phyloP scores from a whole-genome alignment of 1,284 basidiomycete species.

The Flammula alnicola region DNA sequence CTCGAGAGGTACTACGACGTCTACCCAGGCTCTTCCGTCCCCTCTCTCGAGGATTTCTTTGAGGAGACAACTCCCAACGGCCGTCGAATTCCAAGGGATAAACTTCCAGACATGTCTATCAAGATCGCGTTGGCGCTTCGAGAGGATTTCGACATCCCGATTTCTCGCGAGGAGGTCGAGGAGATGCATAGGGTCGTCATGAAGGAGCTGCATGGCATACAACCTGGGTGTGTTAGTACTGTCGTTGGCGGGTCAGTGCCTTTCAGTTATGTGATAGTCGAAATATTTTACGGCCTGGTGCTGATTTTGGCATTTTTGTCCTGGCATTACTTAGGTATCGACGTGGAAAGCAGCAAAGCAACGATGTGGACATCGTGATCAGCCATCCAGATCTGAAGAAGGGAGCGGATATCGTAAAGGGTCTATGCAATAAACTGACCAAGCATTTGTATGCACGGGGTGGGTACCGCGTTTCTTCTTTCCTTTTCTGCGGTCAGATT shows the following conservation, averaged over 20 bases:
- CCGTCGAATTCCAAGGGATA: slow-evolving; percentile 23
- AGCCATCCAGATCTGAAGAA: slow-evolving; percentile 58
- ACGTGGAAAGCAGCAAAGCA: slow-evolving; percentile 72
- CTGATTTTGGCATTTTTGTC: neutral
- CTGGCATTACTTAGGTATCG: slow-evolving; percentile 60
- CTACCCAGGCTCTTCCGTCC: slow-evolving; percentile 18
- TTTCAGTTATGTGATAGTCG: too few species aligned
- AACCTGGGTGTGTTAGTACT: slow-evolving; percentile 63
- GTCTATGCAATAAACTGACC: slow-evolving; percentile 55
- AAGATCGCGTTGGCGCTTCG: slow-evolving; percentile 55
- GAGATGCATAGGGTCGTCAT: slow-evolving; percentile 63
- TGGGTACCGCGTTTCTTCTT: slow-evolving; percentile 27
- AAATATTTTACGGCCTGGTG: neutral
- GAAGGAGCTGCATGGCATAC: slow-evolving; percentile 57
- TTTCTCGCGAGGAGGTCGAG: slow-evolving; percentile 71
- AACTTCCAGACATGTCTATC: slow-evolving; percentile 45
- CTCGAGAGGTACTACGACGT: slow-evolving; percentile 69
- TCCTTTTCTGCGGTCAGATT: neutral
- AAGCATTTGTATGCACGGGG: slow-evolving; percentile 57
- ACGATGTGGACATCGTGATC: slow-evolving; percentile 82
- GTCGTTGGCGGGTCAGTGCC: slow-evolving; percentile 83
- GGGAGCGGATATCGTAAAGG: slow-evolving; percentile 48
- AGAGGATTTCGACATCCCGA: slow-evolving; percentile 55
- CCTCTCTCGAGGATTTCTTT: slow-evolving; percentile 17
- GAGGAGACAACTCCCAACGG: slow-evolving; percentile 37